Conservation (phyloP, 2,329 filamentous ascomycete genomes). For the Aspergillus pseudonomiae region DNA sequence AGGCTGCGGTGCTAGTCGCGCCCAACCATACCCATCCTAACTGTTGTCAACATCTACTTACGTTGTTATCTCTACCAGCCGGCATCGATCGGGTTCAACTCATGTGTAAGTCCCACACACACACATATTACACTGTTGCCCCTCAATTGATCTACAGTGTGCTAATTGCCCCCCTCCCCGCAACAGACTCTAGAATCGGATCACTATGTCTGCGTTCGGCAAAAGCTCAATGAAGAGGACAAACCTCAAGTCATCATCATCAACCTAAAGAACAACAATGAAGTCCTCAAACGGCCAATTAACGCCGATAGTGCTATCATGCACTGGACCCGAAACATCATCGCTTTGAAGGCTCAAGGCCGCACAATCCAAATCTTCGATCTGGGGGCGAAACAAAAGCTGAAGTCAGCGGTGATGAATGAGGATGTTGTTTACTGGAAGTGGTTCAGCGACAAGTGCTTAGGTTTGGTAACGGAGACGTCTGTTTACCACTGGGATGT, state of each 20-base stretch:
- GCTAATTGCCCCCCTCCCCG: conserved; percentile 25
- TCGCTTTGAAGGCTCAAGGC: conserved; percentile 91
- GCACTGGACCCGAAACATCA: conserved; percentile 96
- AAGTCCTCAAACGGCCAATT: conserved; percentile 90
- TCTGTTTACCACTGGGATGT: conserved; percentile 98
- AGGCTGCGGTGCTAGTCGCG: conserved; percentile 14
- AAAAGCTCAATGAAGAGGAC: conserved; percentile 82
- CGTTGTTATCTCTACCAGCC: conserved; percentile 52
- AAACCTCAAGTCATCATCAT: conserved; percentile 95
- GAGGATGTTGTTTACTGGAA: conserved; percentile 99
- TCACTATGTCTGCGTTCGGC: conserved; percentile 91
- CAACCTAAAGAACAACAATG: conserved; percentile 96
- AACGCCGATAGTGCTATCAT: conserved; percentile 99
- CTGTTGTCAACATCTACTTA: conserved; percentile 25
- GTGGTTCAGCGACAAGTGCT: conserved; percentile 88
- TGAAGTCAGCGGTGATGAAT: conserved; percentile 95
- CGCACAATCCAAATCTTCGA: conserved; percentile 98
- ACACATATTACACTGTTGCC: neutral
- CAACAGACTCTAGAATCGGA: conserved; percentile 94
- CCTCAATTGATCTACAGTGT: neutral
- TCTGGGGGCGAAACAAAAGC: conserved; percentile 85
- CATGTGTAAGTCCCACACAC: conserved; percentile 65
- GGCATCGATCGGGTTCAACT: conserved; percentile 80
- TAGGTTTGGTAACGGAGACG: conserved; percentile 88
- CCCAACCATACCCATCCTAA: conserved; percentile 4